These are phyloP conservation scores for Arabis alpina DNA, from an alignment of 345 rosid genomes.

Conservation along the genomic window DNA sequence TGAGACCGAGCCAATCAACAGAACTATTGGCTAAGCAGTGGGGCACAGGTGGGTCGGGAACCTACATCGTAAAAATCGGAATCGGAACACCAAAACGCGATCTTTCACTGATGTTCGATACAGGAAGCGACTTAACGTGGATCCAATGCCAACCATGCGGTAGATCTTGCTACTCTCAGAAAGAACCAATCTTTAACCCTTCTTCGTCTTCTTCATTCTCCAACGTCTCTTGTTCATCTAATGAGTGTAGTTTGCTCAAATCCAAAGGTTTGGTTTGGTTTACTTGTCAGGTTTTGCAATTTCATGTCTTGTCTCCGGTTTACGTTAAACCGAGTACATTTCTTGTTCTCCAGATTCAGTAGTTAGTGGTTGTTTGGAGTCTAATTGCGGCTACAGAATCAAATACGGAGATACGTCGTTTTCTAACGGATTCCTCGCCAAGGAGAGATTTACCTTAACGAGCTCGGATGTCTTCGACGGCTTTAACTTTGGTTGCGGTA, in stretches of 20 bases:
- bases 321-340: too few species aligned
- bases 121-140: constrained; percentile 69
- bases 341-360: too few species aligned
- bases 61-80: constrained; percentile 52
- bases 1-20: constrained; percentile 7
- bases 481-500: too few species aligned
- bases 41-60: constrained; percentile 42
- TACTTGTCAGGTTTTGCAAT: too few species aligned
- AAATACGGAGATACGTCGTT: too few species aligned
- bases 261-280: constrained; percentile 41
- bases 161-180: constrained; percentile 49
- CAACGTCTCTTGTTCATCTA: constrained; percentile 56
- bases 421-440: too few species aligned
- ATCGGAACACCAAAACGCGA: constrained; percentile 56
- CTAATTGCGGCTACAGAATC: too few species aligned
- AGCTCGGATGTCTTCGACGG: too few species aligned
- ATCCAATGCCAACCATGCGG: constrained; percentile 55
- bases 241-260: constrained; percentile 46
- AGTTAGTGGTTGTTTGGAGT: too few species aligned
- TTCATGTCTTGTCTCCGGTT: too few species aligned
- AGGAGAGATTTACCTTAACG: too few species aligned
- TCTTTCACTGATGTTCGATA: constrained; percentile 52
- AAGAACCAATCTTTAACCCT: constrained; percentile 51
- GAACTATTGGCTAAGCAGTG: constrained; percentile 58
- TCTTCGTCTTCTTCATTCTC: constrained; percentile 47